A percentile compares a stretch with the other conserved stretches of the same genome.
These are phyloP conservation scores for Neurospora sp. DNA, from an alignment of 2,329 filamentous ascomycete genomes.

Conservation along the genomic window DNA sequence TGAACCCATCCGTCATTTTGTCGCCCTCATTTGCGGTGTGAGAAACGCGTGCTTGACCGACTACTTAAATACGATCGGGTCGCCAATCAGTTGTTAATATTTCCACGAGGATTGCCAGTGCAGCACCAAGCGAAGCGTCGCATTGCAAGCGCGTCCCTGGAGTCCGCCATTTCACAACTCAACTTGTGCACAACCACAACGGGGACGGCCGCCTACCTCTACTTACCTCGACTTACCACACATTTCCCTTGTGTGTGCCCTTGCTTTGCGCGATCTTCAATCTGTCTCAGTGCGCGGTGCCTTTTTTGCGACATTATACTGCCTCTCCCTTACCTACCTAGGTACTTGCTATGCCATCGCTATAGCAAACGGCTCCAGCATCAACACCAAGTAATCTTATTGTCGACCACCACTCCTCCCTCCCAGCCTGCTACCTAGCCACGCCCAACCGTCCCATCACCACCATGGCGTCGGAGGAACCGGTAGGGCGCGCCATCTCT, in stretches of 20 bases:
- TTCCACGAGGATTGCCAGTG: background rate
- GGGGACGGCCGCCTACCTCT: background rate
- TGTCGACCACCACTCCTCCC: background rate
- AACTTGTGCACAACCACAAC: background rate
- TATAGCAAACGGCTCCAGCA: constrained; percentile 2
- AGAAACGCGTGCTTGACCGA: background rate
- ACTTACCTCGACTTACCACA: background rate
- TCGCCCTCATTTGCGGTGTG: background rate
- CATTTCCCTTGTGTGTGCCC: background rate
- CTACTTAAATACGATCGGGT: background rate
- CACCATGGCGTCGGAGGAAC: constrained; percentile 15
- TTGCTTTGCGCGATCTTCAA: constrained; percentile 1
- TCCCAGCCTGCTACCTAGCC: background rate
- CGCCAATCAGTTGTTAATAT: background rate
- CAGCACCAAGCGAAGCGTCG: background rate
- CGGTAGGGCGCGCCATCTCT: constrained; percentile 11
- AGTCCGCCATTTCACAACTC: background rate
- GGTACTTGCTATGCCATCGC: constrained; percentile 3
- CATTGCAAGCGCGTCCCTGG: background rate
- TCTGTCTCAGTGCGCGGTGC: background rate
- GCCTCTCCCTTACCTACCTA: background rate
- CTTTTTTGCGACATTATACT: constrained; percentile 1
- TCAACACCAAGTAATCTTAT: background rate
- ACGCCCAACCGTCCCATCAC: background rate
- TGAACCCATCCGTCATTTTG: background rate